Evolutionary conservation across 768 basidiomycete species (phyloP).

Genomic region (Lyophyllum atratum): DNA sequence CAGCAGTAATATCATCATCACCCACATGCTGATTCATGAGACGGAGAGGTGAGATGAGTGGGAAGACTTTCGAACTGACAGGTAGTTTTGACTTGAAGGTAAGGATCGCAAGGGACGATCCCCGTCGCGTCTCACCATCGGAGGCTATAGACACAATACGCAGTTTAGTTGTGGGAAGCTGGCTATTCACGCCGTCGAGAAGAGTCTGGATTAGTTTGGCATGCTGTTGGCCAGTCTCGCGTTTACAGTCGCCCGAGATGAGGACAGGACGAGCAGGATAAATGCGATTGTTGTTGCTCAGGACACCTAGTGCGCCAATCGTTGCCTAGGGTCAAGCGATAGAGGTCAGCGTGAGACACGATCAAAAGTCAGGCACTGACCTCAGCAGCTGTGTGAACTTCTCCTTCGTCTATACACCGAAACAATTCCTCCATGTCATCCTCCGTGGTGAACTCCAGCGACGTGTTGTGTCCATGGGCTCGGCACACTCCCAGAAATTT

Average conservation of each 20-base stretch:
- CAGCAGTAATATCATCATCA: constrained; percentile 33
- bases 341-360: neutral
- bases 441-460: neutral
- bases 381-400: neutral
- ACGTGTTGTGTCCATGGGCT: constrained; percentile 18
- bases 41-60: constrained; percentile 16
- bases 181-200: constrained; percentile 8
- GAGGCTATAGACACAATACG: constrained; percentile 22
- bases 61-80: constrained; percentile 17
- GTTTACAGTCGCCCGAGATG: constrained; percentile 30
- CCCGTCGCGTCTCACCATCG: constrained; percentile 29
- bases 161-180: neutral
- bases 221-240: constrained; percentile 24
- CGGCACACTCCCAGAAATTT: constrained; percentile 28
- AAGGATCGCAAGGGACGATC: constrained; percentile 23
- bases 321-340: constrained; percentile 25
- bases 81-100: constrained; percentile 20
- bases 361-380: neutral
- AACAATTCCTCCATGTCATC: constrained; percentile 1
- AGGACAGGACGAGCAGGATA: constrained; percentile 27
- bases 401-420: neutral
- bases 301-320: constrained; percentile 25
- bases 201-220: constrained; percentile 17
- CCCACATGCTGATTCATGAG: constrained; percentile 30
- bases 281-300: constrained; percentile 23